Conservation (phyloP, 2,329 filamentous ascomycete species). For the Pseudogymnoascus verrucosus region DNA sequence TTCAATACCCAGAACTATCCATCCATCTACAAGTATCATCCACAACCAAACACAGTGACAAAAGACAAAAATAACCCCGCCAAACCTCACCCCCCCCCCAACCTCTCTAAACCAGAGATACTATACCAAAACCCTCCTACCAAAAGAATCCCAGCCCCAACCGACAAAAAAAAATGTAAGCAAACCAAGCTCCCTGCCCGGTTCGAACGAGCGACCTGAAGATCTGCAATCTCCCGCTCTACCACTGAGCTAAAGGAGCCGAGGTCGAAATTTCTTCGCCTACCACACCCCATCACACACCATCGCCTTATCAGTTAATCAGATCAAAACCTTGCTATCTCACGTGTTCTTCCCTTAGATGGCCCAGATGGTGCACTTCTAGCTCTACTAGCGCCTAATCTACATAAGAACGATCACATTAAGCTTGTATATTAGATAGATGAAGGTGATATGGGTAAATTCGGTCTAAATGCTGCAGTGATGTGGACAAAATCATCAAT, state of each 20-base stretch:
- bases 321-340: neutral
- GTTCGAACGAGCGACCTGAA: conserved; percentile 11
- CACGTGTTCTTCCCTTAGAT: neutral
- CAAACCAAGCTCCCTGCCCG: conserved; percentile 7
- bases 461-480: too few species aligned
- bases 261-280: neutral
- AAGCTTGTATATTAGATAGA: too few species aligned
- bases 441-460: too few species aligned
- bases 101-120: neutral
- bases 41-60: neutral
- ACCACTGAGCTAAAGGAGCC: conserved; percentile 12
- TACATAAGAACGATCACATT: too few species aligned
- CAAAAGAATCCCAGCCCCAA: too few species aligned
- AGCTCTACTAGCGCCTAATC: too few species aligned
- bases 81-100: neutral
- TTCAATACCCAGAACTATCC: neutral
- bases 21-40: neutral
- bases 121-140: too few species aligned
- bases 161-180: neutral
- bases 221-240: conserved; percentile 12
- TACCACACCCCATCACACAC: neutral
- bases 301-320: neutral
- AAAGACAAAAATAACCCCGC: neutral
- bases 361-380: too few species aligned
- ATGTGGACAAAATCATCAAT: too few species aligned